Base-by-base conservation (phyloP, 257 asterid genomes). In the Jasminum sambac region DNA sequence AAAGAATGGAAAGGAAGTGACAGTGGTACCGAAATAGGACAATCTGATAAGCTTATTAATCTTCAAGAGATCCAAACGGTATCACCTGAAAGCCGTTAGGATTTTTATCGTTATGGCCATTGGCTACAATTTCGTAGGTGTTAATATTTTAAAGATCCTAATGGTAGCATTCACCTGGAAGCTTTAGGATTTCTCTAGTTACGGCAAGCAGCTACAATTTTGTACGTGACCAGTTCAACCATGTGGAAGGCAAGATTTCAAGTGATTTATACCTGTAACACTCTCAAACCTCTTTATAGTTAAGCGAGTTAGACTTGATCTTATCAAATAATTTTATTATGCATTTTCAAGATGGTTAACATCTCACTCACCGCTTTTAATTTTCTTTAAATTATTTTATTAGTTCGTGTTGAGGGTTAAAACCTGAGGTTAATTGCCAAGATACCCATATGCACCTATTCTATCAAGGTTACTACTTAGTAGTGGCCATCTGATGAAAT, bases 401-500 rank as follows among this genome's bases (percentile, higher is more conserved):
- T 21, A 13, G 62, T 55, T 21, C 21, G 62, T 11, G 23, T 3
- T 23, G n/a, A 21, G 36, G 13, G 34, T 10, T 21, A 55, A 9
- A 25, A 13, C 62, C 10, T 14, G 7, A 23, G 16, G 62, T 55
- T 23, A 55, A 19, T 5, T 55, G 34, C 36, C 34, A 3, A 3
- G 12, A 30, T 55, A 23, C 16, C 30, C 8, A 11, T 55, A 19
- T 21, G 34, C 13, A 21, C 36, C 36, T 55, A 19, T 48, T 23
- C 6, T 55, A 55, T 19, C 62, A 55, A 24, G 46, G 70, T 65
- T 55, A 55, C 24, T 12, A 50, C 40, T 24, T 50, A 63, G 41
- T 12, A 63, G 71, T 13, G 10, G 19, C 58, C 57, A 48, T 59
- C 34, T 59, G 70, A 71, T 37, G 57, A 60, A 72, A 70, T 66